Conservation (phyloP, 768 basidiomycete species). For the Postia placenta region DNA sequence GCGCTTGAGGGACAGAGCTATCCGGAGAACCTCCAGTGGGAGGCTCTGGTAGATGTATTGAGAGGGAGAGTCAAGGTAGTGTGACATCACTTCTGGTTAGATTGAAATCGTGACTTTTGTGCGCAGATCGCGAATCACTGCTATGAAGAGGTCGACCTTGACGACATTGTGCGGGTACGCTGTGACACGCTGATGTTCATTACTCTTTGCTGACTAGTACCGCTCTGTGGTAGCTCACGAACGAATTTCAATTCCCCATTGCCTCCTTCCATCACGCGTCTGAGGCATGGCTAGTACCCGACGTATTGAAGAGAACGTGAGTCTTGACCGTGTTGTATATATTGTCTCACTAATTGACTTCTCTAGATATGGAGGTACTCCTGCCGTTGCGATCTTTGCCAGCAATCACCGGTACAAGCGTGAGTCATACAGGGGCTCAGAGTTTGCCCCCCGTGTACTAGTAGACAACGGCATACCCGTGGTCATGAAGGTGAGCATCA, state of each 20-base stretch:
- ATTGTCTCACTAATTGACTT: neutral
- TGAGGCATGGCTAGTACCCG: slow-evolving; percentile 80
- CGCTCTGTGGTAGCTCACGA: slow-evolving; percentile 46
- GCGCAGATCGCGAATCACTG: slow-evolving; percentile 58
- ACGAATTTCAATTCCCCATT: slow-evolving; percentile 80
- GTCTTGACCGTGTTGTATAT: slow-evolving; percentile 18
- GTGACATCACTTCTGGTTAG: neutral
- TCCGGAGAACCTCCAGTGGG: slow-evolving; percentile 69
- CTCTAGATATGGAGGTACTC: slow-evolving; percentile 53
- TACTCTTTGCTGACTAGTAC: neutral
- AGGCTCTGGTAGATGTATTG: slow-evolving; percentile 75
- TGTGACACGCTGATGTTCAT: slow-evolving; percentile 3
- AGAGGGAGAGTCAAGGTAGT: slow-evolving; percentile 79
- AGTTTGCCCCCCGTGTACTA: slow-evolving; percentile 74
- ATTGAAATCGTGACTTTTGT: too few relatives aligned
- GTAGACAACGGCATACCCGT: slow-evolving; percentile 62
- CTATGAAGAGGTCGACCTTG: slow-evolving; percentile 72
- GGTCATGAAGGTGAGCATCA: slow-evolving; percentile 58
- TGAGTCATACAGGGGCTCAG: slow-evolving; percentile 76
- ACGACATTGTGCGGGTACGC: slow-evolving; percentile 63
- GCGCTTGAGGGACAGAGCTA: slow-evolving; percentile 38
- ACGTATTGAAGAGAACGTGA: slow-evolving; percentile 63
- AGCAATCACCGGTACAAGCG: slow-evolving; percentile 55
- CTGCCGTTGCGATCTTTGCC: slow-evolving; percentile 78
- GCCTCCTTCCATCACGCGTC: slow-evolving; percentile 76